Evolutionary conservation across 2,329 filamentous ascomycete species (phyloP), one percentile per base, ranked within the genome.

Genomic region (Fusarium tupiense): DNA sequence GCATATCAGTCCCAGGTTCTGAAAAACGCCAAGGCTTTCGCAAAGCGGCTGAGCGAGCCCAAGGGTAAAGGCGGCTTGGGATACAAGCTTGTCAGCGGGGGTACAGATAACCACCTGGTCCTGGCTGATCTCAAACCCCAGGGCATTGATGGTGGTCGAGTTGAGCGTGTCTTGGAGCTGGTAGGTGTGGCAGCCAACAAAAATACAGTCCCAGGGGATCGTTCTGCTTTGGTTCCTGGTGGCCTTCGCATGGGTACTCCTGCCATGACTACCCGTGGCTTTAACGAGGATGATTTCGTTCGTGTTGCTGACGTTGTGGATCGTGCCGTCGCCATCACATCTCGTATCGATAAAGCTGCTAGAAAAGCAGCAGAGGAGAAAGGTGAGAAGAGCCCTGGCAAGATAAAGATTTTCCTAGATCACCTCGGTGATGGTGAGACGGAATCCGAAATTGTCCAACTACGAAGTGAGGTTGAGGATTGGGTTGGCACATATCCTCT

Each of bases 131-230:
- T 99, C 58, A 97, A 97, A 86, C 91, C 94, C 43, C 93, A 96
- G 81, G 88, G 89, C 66, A 91, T 99, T 70, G 96, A 99, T 80
- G 95, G 95, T 76, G 93, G 93, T 31, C 92, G 95, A 61, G 94
- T 98, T 20, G 95, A 98, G 86, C 92, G 94, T 53, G 91, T 98
- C 22, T 89, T 98, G 31, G 95, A 98, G 83, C 90, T 97, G 53
- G 94, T 97, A 75, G 96, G 96, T 78, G 96, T 98, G 60, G 96
- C 96, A n/a, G 93, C 94, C 82, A 99, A 99, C 89, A 99, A 99
- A 89, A 99, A 99, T 86, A 98, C 96, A 13, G 96, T 98, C 0
- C 96, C 96, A 3, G 96, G 96, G 49, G 96, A 99, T 85, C 94
- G 92, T 81, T 98, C 95, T 2, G 96, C 96, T 3, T 90, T 99